Percentiles rank a stretch among this genome's conserved stretches.
These are phyloP conservation scores for Eucalyptus microcorys DNA, from an alignment of 345 rosid genomes.

Conservation along the genomic window DNA sequence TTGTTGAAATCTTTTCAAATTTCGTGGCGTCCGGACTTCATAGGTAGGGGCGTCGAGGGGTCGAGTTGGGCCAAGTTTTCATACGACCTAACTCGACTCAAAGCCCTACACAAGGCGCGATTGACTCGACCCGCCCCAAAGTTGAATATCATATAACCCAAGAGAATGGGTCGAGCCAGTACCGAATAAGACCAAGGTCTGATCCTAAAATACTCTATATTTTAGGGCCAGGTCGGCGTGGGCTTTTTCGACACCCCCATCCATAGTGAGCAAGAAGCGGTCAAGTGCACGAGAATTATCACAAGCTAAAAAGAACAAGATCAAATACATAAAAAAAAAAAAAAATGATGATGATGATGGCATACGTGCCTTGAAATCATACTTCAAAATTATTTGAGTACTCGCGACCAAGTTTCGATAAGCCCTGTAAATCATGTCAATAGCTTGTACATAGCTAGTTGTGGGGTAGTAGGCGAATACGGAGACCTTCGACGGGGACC, in stretches of 20 bases:
- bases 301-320: neutral
- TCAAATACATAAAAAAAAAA: neutral
- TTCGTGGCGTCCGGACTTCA: neutral
- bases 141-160: too few species aligned
- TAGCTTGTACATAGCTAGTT: neutral
- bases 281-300: neutral
- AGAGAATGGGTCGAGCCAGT: too few species aligned
- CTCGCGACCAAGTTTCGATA: neutral
- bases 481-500: neutral
- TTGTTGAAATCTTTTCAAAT: neutral
- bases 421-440: neutral
- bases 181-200: too few species aligned
- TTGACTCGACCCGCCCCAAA: rapidly evolving
- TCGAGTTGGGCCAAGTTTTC: too few species aligned
- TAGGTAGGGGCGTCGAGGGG: too few species aligned
- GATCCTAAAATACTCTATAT: too few species aligned
- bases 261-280: neutral
- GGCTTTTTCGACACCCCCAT: too few species aligned
- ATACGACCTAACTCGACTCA: too few species aligned
- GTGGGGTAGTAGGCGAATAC: neutral
- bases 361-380: neutral
- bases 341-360: neutral
- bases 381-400: neutral
- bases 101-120: too few species aligned
- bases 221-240: too few species aligned